Base-by-base conservation (phyloP, 257 asterid genomes). In the Scutellaria baicalensis region DNA sequence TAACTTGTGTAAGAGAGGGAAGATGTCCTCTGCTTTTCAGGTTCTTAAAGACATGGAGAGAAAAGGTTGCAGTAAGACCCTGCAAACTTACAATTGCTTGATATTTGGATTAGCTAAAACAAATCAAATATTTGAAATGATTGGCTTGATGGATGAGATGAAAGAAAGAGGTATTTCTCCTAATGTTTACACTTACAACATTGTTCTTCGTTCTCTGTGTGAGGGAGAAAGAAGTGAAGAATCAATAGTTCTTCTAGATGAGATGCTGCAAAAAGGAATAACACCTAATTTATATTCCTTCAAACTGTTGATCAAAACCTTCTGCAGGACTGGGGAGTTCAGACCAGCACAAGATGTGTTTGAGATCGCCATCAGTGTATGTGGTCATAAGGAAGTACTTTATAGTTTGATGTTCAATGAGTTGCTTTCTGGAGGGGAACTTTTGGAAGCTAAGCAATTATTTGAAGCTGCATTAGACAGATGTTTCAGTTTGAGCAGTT, bases 31-130 rank as follows among this genome's bases (percentile, higher is more conserved):
- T 61, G 99, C 99, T 42, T 91, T 91, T 79, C 94, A 89, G 86
- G 99, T 93, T 81, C 92, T 93, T 14, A 89, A 86, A 76, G 99
- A 93, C 79, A 91, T 91, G 97, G 99, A 93, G 82, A 87, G 73
- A 67, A 89, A 81, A 77, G 96, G 93, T 69, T 91, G 97, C 79
- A 77, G 61, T 70, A 91, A 87, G 87, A 91, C 84, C 64, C 78
- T 91, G 79, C 84, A 65, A 72, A 91, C 96, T 49, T 91, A 93
- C 77, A 89, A 93, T 79, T 83, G 83, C 66, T 78, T 93, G 82
- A 86, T 93, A 64, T 76, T 79, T 52, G 96, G 95, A 36, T 77
- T 86, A 21, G 89, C 95, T 50, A 83, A 75, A 44, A 84, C 88
- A 62, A 84, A 84, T 73, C 97, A 93, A 82, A 79, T 86, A 51